Evolutionary conservation across 345 rosid species (phyloP).

Genomic region (Arabis alpina): DNA sequence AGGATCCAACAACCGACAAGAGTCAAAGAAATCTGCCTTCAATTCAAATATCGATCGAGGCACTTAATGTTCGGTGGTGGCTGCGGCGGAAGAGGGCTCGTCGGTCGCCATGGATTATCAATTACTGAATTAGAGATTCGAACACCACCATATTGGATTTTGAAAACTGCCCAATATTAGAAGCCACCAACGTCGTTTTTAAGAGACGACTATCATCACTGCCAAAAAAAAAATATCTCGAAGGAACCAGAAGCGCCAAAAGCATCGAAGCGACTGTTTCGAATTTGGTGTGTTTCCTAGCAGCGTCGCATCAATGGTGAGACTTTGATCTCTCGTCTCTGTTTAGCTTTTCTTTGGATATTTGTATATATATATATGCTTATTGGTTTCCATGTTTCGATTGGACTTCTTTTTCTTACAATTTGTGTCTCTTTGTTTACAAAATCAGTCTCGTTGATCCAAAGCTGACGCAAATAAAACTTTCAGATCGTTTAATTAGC

Average conservation of each 20-base stretch:
- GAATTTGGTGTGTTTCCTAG: conserved; percentile 1
- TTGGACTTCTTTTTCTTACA: too few species aligned
- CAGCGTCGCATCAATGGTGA: conserved; percentile 36
- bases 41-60: conserved; percentile 70
- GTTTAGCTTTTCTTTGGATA: background rate
- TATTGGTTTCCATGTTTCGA: too few species aligned
- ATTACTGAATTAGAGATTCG: background rate
- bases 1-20: conserved; percentile 59
- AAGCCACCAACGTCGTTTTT: background rate
- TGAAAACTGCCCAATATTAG: conserved; percentile 3
- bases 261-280: background rate
- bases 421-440: conserved; percentile 13
- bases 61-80: conserved; percentile 45
- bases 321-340: background rate
- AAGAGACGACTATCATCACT: too few species aligned
- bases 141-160: too few species aligned
- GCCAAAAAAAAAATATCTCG: too few species aligned
- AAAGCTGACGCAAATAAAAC: too few species aligned
- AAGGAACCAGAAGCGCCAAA: conserved; percentile 1
- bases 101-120: conserved; percentile 51
- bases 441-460: too few species aligned
- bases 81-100: conserved; percentile 21
- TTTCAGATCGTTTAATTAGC: conserved; percentile 1
- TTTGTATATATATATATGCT: too few species aligned
- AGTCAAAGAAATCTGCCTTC: conserved; percentile 60